Conservation (phyloP, 192 early-diverging fungal genomes). For the Coemansia umbellata region DNA sequence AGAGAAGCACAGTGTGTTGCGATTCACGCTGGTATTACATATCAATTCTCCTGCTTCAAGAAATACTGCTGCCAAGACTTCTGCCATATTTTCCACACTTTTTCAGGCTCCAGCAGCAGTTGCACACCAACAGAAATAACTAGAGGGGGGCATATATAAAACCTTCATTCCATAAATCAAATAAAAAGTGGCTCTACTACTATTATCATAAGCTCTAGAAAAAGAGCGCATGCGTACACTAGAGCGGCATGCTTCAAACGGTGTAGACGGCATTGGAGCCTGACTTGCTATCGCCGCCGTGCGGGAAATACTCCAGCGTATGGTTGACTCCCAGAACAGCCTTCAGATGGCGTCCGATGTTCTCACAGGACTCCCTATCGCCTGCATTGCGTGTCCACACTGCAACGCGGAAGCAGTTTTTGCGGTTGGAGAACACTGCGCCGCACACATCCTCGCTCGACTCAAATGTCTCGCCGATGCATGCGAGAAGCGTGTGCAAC, state of each 20-base stretch:
- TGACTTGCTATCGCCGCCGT: slow-evolving; percentile 47
- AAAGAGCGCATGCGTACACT: too few species aligned
- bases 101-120: too few species aligned
- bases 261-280: slow-evolving; percentile 20
- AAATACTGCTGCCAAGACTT: too few species aligned
- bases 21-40: too few species aligned
- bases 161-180: too few species aligned
- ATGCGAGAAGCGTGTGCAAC: slow-evolving; percentile 83
- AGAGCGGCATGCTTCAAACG: slow-evolving; percentile 15
- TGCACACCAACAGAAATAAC: too few species aligned
- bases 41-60: too few species aligned
- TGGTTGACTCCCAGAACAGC: slow-evolving; percentile 47
- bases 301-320: slow-evolving; percentile 57
- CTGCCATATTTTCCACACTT: too few species aligned
- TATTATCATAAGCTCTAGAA: too few species aligned
- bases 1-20: too few species aligned
- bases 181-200: too few species aligned
- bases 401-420: slow-evolving; percentile 75
- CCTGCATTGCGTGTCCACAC: slow-evolving; percentile 70
- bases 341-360: slow-evolving; percentile 58
- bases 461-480: slow-evolving; percentile 84
- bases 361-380: slow-evolving; percentile 35
- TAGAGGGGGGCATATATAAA: too few species aligned
- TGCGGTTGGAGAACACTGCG: slow-evolving; percentile 81
- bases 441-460: slow-evolving; percentile 80